Base-by-base conservation (phyloP, 83 land plant species). In the Diphasiastrum complanatum region DNA sequence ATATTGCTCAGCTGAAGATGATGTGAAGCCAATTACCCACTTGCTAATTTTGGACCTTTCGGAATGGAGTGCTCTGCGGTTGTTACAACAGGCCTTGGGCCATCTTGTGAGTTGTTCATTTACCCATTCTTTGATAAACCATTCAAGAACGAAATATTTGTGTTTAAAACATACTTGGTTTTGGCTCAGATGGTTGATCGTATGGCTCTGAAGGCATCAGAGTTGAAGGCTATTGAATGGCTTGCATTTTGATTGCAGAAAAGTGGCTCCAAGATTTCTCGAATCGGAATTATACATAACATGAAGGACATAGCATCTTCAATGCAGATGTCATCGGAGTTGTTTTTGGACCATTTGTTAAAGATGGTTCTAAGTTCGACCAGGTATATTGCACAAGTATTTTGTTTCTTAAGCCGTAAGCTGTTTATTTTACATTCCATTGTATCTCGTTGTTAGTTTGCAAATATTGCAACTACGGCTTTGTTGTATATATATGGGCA, bases 1-100 rank as follows among this genome's bases (percentile, higher is more conserved):
- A 40, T 1, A 35, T 71, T 41, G 10, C 53, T 37, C 81, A 91
- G 97, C 91, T 65, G 70, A 76, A 28, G 96, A 93, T 72, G 92
- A 88, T 49, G 41, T 89, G 74, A 93, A 93, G 80, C 85, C 96
- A 55, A 81, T 93, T 6, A 93, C 99, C 35, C 99, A 93, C 77
- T 78, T 82, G 79, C 76, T 93, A 47, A 66, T 69, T 65, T 69
- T 93, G 33, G 82, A 89, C 63, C 61, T 74, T 14, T 52, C 79
- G 31, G 75, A 87, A 68, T 81, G 50, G 67, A 65, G 51, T 62
- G 99, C 96, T 35, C 25, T 93, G 22, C 79, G 79, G 40, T 74
- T 93, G 60, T 78, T 93, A 12, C 81, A 57, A 57, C 92, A 85
- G 74, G 96, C 82, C 37, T 40, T 93, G 47, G 83, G 33, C 32